phyloP scores from a whole-genome alignment of 2,329 filamentous ascomycete species.

The Exophiala viscosa region DNA sequence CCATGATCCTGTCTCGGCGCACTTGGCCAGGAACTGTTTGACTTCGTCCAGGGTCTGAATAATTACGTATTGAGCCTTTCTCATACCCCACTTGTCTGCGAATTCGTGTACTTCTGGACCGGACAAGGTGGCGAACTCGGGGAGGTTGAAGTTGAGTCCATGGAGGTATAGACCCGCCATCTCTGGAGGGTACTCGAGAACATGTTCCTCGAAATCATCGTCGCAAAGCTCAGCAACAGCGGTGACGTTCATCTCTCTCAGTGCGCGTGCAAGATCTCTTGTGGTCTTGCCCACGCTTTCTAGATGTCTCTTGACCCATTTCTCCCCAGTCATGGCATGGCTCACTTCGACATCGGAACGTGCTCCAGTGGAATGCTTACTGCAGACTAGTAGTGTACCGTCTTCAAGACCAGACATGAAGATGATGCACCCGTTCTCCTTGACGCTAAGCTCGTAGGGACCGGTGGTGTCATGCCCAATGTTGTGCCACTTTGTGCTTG shows the following conservation, averaged over 20 bases:
- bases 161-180: slow-evolving; percentile 90
- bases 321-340: slow-evolving; percentile 80
- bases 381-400: slow-evolving; percentile 88
- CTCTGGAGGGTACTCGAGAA: slow-evolving; percentile 79
- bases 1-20: slow-evolving; percentile 84
- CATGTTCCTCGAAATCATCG: slow-evolving; percentile 94
- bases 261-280: slow-evolving; percentile 69
- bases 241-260: slow-evolving; percentile 80
- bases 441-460: slow-evolving; percentile 92
- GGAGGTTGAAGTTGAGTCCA: slow-evolving; percentile 93
- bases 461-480: slow-evolving; percentile 72
- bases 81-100: slow-evolving; percentile 89
- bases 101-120: slow-evolving; percentile 81
- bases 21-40: slow-evolving; percentile 74
- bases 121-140: slow-evolving; percentile 83
- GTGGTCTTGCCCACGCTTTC: slow-evolving; percentile 71
- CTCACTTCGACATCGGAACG: slow-evolving; percentile 69
- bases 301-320: slow-evolving; percentile 77
- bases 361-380: slow-evolving; percentile 91
- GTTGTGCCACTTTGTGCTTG: slow-evolving; percentile 75
- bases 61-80: slow-evolving; percentile 74
- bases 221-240: slow-evolving; percentile 96
- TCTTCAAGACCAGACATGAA: slow-evolving; percentile 92
- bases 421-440: slow-evolving; percentile 99
- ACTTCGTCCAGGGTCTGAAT: slow-evolving; percentile 72